Evolutionary conservation across 345 rosid species (phyloP).

Genomic region (Lepidium sativum): DNA sequence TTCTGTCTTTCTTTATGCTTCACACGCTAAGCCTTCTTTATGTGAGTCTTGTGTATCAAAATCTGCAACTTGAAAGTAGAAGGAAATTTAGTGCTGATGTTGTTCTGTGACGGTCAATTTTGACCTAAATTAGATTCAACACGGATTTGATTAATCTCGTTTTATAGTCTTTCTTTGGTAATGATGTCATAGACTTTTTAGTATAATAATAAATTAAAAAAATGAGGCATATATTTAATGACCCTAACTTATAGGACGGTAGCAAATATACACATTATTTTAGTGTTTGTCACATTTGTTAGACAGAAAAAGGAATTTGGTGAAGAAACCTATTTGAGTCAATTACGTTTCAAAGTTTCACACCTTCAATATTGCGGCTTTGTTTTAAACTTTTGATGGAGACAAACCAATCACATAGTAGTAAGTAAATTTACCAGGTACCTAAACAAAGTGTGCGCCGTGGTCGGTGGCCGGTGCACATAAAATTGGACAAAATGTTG

Average conservation of each 20-base stretch:
- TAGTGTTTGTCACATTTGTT: slow-evolving; percentile 1
- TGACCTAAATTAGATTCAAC: slow-evolving; percentile 9
- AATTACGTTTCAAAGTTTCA: slow-evolving; percentile 2
- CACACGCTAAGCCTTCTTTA: neutral
- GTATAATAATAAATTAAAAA: neutral
- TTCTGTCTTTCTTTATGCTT: neutral
- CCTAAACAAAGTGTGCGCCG: neutral
- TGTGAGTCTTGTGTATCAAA: neutral
- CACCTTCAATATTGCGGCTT: neutral
- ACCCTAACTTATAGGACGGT: neutral
- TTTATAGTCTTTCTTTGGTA: neutral
- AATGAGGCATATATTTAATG: slow-evolving; percentile 17
- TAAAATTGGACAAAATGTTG: neutral
- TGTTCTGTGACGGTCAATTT: slow-evolving; percentile 14
- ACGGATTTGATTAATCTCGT: neutral
- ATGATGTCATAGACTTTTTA: neutral
- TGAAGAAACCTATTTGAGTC: slow-evolving; percentile 6
- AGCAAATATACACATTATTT: neutral
- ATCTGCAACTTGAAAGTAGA: neutral
- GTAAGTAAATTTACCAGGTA: neutral
- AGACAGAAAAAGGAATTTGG: neutral
- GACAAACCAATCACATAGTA: neutral
- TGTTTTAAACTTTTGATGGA: neutral
- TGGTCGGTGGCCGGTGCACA: neutral
- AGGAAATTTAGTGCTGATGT: neutral